Evolutionary conservation across 2,329 filamentous ascomycete genomes (phyloP).

Genomic region (Colletotrichum sp.): DNA sequence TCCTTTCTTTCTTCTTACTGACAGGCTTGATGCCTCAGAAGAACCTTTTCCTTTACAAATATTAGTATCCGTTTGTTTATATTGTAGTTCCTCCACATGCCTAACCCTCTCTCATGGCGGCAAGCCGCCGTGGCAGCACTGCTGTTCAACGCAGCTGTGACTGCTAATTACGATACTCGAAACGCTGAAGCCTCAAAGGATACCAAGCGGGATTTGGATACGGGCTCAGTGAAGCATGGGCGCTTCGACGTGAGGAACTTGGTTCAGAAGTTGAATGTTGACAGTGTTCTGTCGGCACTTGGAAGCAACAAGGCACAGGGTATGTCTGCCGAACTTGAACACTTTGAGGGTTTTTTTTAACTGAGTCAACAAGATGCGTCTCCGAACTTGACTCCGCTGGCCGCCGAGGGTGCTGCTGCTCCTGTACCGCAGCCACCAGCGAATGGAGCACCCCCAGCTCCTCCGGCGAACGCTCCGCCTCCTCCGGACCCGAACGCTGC

Average conservation of each 20-base stretch:
- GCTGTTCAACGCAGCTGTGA: slow-evolving; percentile 13
- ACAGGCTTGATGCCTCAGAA: slow-evolving; percentile 13
- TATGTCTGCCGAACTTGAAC: background rate
- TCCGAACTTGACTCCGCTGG: background rate
- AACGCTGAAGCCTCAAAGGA: background rate
- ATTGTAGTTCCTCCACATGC: background rate
- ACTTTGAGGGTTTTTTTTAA: background rate
- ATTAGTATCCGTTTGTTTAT: background rate
- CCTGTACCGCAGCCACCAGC: background rate
- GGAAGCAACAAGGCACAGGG: background rate
- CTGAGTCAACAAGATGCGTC: background rate
- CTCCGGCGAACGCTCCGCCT: background rate
- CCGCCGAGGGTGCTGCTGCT: background rate
- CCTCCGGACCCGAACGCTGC: background rate
- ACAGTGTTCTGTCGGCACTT: background rate
- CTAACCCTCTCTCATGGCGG: slow-evolving; percentile 1
- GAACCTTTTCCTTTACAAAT: background rate
- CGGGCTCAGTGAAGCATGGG: background rate
- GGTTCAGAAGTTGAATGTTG: background rate
- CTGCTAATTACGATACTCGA: background rate
- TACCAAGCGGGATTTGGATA: slow-evolving; percentile 4
- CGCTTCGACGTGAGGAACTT: background rate
- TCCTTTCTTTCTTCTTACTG: background rate
- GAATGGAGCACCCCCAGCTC: background rate
- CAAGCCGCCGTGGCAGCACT: slow-evolving; percentile 11